These are phyloP conservation scores for Hermanozyma aechmeae DNA, from an alignment of 805 yeast genomes.

Conservation along the genomic window DNA sequence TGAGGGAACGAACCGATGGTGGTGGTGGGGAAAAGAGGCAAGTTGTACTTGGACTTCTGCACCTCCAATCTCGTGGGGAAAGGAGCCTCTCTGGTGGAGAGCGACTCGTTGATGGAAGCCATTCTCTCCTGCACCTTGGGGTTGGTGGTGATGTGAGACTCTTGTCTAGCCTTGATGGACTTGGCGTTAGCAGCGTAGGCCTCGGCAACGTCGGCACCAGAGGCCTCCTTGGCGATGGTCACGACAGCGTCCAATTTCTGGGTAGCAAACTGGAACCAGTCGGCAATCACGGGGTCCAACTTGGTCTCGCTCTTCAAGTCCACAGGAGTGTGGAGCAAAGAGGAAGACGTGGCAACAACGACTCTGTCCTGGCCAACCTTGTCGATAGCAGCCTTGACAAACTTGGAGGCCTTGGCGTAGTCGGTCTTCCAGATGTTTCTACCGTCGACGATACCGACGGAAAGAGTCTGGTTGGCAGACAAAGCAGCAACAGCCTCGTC, in stretches of 20 bases:
- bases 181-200: conserved; percentile 79
- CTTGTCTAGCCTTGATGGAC: conserved; percentile 76
- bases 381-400: conserved; percentile 74
- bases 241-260: conserved; percentile 94
- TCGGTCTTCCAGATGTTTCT: conserved; percentile 99
- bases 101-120: conserved; percentile 62
- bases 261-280: conserved; percentile 97
- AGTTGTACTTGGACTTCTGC: conserved; percentile 80
- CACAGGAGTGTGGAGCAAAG: conserved; percentile 97
- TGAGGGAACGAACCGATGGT: conserved; percentile 99
- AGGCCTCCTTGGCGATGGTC: conserved; percentile 75
- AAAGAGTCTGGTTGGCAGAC: conserved; percentile 63
- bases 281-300: conserved; percentile 83
- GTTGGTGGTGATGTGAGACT: conserved; percentile 86
- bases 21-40: conserved; percentile 99
- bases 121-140: conserved; percentile 84
- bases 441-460: conserved; percentile 97
- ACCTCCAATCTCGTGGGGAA: conserved; percentile 82
- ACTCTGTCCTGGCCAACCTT: conserved; percentile 83
- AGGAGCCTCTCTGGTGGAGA: conserved; percentile 76
- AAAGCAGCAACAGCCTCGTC: conserved; percentile 68
- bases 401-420: conserved; percentile 74
- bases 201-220: conserved; percentile 72
- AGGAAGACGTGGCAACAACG: conserved; percentile 89
- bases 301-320: conserved; percentile 89